Evolutionary conservation across 2,329 filamentous ascomycete species (phyloP).

Genomic region (Hypomyces perniciosus): DNA sequence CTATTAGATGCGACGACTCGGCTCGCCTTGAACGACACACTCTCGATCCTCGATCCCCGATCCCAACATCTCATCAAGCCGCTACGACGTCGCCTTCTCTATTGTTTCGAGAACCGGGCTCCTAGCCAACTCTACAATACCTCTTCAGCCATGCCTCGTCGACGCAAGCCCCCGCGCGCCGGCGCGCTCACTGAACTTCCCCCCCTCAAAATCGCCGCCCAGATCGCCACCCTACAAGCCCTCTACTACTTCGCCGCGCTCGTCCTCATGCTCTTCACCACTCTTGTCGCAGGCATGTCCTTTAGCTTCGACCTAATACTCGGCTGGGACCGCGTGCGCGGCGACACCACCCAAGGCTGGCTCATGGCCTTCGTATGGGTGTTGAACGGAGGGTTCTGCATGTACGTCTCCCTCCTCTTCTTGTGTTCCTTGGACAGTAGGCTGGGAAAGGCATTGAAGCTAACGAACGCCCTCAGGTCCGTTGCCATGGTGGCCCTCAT

Average conservation of each 20-base stretch:
- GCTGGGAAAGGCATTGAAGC: background rate
- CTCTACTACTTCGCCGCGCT: slow-evolving; percentile 49
- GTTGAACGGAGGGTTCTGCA: slow-evolving; percentile 48
- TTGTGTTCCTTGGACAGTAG: background rate
- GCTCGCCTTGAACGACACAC: no score
- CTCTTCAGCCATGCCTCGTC: slow-evolving; percentile 41
- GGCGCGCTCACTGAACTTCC: slow-evolving; percentile 57
- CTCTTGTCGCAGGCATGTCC: slow-evolving; percentile 49
- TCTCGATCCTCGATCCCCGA: no score
- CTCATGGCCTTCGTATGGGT: slow-evolving; percentile 53
- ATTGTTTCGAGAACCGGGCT: no score
- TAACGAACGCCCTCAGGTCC: slow-evolving; percentile 46
- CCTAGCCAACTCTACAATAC: no score
- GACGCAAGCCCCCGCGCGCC: slow-evolving; percentile 51
- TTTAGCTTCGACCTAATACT: slow-evolving; percentile 52
- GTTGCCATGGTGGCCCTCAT: slow-evolving; percentile 79
- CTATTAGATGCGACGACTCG: no score
- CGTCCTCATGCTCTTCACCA: slow-evolving; percentile 51
- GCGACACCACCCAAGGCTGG: slow-evolving; percentile 58
- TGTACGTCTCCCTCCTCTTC: slow-evolving; percentile 30
- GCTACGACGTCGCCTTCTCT: no score
- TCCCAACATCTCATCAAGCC: no score
- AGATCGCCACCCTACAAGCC: slow-evolving; percentile 52
- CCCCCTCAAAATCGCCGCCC: slow-evolving; percentile 52
- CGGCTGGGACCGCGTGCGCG: slow-evolving; percentile 52